These are phyloP conservation scores for Fusarium avenaceum DNA, from an alignment of 2,329 filamentous ascomycete genomes.

Conservation along the genomic window DNA sequence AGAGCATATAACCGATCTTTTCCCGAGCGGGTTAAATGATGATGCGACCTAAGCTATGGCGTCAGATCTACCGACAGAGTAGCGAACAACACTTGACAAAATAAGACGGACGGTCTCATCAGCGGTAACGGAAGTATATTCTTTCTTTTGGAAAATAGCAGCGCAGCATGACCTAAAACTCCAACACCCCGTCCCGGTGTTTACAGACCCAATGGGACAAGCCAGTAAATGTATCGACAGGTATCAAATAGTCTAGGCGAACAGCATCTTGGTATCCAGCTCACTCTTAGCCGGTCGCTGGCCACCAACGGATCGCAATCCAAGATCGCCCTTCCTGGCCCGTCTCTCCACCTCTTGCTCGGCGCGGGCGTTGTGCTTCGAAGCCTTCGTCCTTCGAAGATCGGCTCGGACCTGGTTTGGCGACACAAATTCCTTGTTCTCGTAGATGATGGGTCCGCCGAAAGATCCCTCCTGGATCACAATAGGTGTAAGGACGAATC, in stretches of 20 bases:
- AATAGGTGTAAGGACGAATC: slow-evolving; percentile 93
- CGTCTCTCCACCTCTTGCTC: slow-evolving; percentile 80
- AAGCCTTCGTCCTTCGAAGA: slow-evolving; percentile 79
- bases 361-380: slow-evolving; percentile 80
- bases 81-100: not conserved
- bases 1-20: slow-evolving; percentile 45
- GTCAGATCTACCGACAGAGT: slow-evolving; percentile 10
- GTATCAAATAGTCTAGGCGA: slow-evolving; percentile 67
- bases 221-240: slow-evolving; percentile 46
- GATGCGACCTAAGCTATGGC: slow-evolving; percentile 42
- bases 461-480: slow-evolving; percentile 96
- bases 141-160: slow-evolving; percentile 42
- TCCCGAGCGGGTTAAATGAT: slow-evolving; percentile 44
- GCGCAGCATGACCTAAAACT: slow-evolving; percentile 47
- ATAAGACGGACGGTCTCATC: slow-evolving; percentile 20
- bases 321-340: slow-evolving; percentile 81
- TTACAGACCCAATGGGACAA: slow-evolving; percentile 44
- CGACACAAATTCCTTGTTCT: slow-evolving; percentile 97
- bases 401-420: slow-evolving; percentile 95
- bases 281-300: slow-evolving; percentile 73
- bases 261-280: slow-evolving; percentile 82
- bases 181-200: slow-evolving; percentile 45
- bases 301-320: slow-evolving; percentile 76
- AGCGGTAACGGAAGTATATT: slow-evolving; percentile 16
- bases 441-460: slow-evolving; percentile 95